Conservation (phyloP, 805 yeast species). For the Pichia sporocuriosa region DNA sequence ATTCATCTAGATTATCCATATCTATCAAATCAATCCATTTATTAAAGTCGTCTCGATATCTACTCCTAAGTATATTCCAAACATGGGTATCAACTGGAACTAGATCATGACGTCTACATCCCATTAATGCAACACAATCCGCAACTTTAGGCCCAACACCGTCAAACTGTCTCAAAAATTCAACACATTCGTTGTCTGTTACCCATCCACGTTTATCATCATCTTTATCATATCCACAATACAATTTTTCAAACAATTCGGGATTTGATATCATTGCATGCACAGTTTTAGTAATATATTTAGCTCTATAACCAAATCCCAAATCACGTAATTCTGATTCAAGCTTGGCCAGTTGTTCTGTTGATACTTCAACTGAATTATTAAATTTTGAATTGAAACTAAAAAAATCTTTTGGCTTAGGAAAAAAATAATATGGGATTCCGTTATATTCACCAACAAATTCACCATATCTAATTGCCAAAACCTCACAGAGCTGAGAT, state of each 20-base stretch:
- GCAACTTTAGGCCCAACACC: slow-evolving; percentile 99
- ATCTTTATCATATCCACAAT: slow-evolving; percentile 21
- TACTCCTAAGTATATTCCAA: slow-evolving; percentile 78
- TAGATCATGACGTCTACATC: slow-evolving; percentile 73
- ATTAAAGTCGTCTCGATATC: slow-evolving; percentile 49
- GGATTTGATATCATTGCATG: slow-evolving; percentile 38
- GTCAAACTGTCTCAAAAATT: slow-evolving; percentile 52
- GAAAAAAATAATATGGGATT: slow-evolving; percentile 62
- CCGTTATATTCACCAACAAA: slow-evolving; percentile 49
- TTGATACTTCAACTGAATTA: background rate
- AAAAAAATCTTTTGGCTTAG: slow-evolving; percentile 50
- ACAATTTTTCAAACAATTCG: slow-evolving; percentile 31
- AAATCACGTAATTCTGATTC: slow-evolving; percentile 36
- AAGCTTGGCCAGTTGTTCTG: slow-evolving; percentile 10
- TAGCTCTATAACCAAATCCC: slow-evolving; percentile 90
- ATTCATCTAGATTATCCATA: slow-evolving; percentile 27
- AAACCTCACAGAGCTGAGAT: slow-evolving; percentile 80
- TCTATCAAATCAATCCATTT: slow-evolving; percentile 76
- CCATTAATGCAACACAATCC: slow-evolving; percentile 92
- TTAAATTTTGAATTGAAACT: slow-evolving; percentile 11
- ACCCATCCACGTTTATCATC: slow-evolving; percentile 24
- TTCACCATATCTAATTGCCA: slow-evolving; percentile 67
- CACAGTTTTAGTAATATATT: slow-evolving; percentile 77
- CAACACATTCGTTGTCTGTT: slow-evolving; percentile 40
- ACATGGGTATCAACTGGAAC: slow-evolving; percentile 97